A percentile compares a stretch with the other conserved stretches of the same genome.
Conservation (phyloP, 1,139 yeast genomes). For the Hansenula sp. region DNA sequence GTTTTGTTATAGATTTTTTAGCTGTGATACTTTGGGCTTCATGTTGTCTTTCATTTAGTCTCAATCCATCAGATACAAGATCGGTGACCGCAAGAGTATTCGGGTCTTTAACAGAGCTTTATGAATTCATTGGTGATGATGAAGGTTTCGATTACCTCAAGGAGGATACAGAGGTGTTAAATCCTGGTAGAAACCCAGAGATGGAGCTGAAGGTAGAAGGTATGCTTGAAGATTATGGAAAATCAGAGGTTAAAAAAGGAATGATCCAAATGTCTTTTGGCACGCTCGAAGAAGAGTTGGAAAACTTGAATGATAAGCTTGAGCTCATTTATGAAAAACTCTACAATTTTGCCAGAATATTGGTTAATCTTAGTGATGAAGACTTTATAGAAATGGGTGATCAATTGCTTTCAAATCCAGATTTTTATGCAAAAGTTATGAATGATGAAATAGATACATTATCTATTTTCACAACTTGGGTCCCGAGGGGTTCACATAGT, state of each 20-base stretch:
- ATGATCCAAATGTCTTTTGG: background rate
- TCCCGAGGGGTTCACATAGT: background rate
- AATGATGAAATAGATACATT: background rate
- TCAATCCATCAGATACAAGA: background rate
- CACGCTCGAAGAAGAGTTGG: constrained; percentile 1
- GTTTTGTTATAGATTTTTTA: background rate
- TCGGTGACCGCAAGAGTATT: constrained; percentile 1
- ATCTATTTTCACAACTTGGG: background rate
- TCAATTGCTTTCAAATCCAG: background rate
- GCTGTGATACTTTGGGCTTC: background rate
- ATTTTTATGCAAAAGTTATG: background rate
- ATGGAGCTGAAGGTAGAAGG: background rate
- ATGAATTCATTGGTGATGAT: constrained; percentile 4
- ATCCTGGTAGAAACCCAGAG: background rate
- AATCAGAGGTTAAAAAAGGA: background rate
- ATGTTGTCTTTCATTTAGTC: background rate
- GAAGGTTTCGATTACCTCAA: background rate
- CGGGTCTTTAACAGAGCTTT: background rate
- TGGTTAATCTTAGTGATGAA: constrained; percentile 6
- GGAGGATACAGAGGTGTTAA: constrained; percentile 1
- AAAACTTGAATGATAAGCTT: constrained; percentile 1
- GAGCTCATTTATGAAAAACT: constrained; percentile 3
- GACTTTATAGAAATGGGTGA: constrained; percentile 4
- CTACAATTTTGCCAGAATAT: background rate
- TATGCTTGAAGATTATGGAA: background rate